Conservation (phyloP, 768 basidiomycete genomes). For the Leccinum truebloodii region DNA sequence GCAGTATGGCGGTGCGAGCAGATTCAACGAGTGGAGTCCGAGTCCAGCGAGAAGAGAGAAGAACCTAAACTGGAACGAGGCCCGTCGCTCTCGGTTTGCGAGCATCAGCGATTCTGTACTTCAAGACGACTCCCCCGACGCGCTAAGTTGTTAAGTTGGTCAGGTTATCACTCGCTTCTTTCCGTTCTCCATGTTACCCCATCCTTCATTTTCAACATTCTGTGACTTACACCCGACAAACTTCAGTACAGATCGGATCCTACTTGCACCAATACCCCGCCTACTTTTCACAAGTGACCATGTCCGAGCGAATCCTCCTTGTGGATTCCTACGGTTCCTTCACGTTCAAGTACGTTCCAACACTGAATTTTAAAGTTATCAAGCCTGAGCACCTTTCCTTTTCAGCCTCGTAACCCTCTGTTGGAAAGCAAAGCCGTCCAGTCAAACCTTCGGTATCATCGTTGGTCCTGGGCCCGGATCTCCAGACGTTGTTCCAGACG, state of each 20-base stretch:
- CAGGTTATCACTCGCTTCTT: neutral
- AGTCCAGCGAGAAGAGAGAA: too few relatives aligned
- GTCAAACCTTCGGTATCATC: constrained; percentile 63
- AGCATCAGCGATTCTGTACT: too few relatives aligned
- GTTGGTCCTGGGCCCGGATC: constrained; percentile 84
- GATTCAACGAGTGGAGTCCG: too few relatives aligned
- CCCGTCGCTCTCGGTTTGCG: too few relatives aligned
- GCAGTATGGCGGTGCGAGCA: too few relatives aligned
- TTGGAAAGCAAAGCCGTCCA: constrained; percentile 59
- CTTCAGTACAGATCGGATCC: neutral
- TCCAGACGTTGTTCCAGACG: constrained; percentile 58
- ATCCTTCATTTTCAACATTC: neutral
- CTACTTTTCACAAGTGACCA: constrained; percentile 14
- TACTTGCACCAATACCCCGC: neutral
- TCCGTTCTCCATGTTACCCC: constrained; percentile 2
- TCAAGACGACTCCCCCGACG: too few relatives aligned
- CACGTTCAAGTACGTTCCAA: constrained; percentile 68
- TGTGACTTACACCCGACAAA: neutral
- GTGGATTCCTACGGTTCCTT: constrained; percentile 88
- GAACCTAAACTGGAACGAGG: too few relatives aligned
- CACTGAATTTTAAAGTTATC: neutral
- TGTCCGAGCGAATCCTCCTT: constrained; percentile 59
- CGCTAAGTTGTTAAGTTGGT: too few relatives aligned
- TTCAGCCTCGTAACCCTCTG: constrained; percentile 71
- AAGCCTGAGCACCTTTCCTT: constrained; percentile 2